Conservation (phyloP, 2,329 filamentous ascomycete genomes). For the Coleophoma eucalyptorum region DNA sequence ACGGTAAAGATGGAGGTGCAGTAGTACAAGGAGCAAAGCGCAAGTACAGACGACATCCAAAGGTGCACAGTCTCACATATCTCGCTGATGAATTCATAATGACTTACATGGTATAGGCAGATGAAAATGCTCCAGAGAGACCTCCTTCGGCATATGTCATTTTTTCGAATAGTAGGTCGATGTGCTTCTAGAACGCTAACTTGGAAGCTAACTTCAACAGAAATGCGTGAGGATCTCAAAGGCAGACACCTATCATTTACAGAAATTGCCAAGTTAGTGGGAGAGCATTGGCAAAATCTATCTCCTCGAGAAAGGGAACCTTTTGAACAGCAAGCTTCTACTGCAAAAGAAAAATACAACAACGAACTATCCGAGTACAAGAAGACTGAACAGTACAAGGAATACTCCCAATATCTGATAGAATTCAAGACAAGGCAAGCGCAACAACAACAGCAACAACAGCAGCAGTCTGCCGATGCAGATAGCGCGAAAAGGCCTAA, state of each 20-base stretch:
- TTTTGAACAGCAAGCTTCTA: conserved; percentile 68
- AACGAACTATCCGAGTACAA: conserved; percentile 72
- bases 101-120: conserved; percentile 45
- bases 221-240: conserved; percentile 74
- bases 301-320: conserved; percentile 63
- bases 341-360: conserved; percentile 74
- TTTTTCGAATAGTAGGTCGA: conserved; percentile 73
- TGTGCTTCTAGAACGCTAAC: not conserved
- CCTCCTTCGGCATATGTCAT: conserved; percentile 81
- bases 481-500: conserved; percentile 26
- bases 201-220: conserved; percentile 31
- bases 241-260: conserved; percentile 76
- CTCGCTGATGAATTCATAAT: conserved; percentile 5
- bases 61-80: conserved; percentile 35
- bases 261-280: conserved; percentile 78
- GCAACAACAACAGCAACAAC: conserved; percentile 46
- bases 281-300: conserved; percentile 77
- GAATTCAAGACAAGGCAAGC: conserved; percentile 76
- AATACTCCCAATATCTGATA: conserved; percentile 68
- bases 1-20: conserved; percentile 39
- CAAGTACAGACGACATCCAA: conserved; percentile 75
- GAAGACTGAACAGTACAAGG: conserved; percentile 65
- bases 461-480: conserved; percentile 9
- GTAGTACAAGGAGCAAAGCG: conserved; percentile 51
- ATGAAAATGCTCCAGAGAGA: conserved; percentile 75